phyloP scores from a whole-genome alignment of 345 rosid species.

The Populus ilicifolia region DNA sequence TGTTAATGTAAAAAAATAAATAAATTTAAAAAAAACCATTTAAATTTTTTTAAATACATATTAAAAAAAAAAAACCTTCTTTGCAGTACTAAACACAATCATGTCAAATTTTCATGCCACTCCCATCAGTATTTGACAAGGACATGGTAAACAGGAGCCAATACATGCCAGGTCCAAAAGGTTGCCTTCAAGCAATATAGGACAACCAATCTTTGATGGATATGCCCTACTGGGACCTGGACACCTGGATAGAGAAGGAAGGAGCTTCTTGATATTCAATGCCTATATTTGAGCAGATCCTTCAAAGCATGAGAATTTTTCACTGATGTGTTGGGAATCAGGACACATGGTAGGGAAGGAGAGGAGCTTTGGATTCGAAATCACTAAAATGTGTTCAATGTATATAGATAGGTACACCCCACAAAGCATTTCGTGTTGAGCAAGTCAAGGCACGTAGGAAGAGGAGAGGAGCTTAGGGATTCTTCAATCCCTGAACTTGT shows the following conservation, averaged over 20 bases:
- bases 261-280: not conserved
- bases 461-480: not conserved
- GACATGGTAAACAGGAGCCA: too few species aligned
- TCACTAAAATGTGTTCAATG: not conserved
- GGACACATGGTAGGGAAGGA: not conserved
- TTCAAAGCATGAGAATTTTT: not conserved
- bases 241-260: not conserved
- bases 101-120: not conserved
- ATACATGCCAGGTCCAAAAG: too few species aligned
- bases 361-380: not conserved
- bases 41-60: too few species aligned
- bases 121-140: not conserved
- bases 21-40: too few species aligned
- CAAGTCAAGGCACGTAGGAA: slow-evolving; percentile 2
- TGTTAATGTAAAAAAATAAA: too few species aligned
- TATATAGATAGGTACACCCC: not conserved
- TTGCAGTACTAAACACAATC: too few species aligned
- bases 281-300: not conserved
- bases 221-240: not conserved
- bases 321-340: not conserved
- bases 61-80: too few species aligned
- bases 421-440: not conserved
- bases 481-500: not conserved
- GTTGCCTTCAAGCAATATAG: too few species aligned
- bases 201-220: not conserved